These are phyloP conservation scores for Artomyces pyxidatus DNA, from an alignment of 768 basidiomycete genomes.

Conservation along the genomic window DNA sequence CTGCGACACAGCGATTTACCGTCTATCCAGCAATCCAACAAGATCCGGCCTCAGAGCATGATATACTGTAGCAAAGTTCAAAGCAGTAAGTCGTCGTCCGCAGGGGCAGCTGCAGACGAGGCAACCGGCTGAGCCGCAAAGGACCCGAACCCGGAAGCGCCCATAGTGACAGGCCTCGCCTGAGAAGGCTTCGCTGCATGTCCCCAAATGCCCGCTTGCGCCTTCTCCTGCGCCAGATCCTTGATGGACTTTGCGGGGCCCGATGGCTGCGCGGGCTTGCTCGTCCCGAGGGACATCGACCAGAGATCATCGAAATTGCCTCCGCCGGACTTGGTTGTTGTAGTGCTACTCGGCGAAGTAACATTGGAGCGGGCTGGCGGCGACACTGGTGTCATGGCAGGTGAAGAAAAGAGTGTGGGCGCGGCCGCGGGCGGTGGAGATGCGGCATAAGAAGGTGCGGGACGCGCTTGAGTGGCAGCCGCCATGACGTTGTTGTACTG, in stretches of 20 bases:
- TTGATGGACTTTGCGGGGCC: conserved; percentile 64
- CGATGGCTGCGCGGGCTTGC: conserved; percentile 28
- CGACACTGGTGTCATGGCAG: conserved; percentile 7
- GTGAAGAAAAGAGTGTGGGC: conserved; percentile 6
- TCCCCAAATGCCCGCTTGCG: conserved; percentile 76
- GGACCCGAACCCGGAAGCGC: conserved; percentile 21
- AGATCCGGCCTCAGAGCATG: background rate
- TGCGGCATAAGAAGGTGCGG: conserved; percentile 1
- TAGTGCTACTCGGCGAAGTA: conserved; percentile 15
- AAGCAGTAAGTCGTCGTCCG: conserved; percentile 34
- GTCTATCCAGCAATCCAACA: background rate
- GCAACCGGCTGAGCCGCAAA: conserved; percentile 15
- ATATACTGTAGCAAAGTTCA: conserved; percentile 13
- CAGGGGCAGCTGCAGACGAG: conserved; percentile 18
- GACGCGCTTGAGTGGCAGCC: conserved; percentile 10
- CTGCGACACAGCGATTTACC: background rate
- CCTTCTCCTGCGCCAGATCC: conserved; percentile 85
- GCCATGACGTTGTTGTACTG: conserved; percentile 1
- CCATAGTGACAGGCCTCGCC: conserved; percentile 9
- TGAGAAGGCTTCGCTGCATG: conserved; percentile 15
- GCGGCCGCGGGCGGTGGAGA: conserved; percentile 11
- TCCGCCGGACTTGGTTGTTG: conserved; percentile 28
- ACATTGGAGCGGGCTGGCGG: conserved; percentile 21
- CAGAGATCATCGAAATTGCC: conserved; percentile 86
- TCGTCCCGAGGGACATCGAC: conserved; percentile 64